Evolutionary conservation across 805 yeast species (phyloP).

Genomic region (Schwanniomyces pseudopolymorphus): DNA sequence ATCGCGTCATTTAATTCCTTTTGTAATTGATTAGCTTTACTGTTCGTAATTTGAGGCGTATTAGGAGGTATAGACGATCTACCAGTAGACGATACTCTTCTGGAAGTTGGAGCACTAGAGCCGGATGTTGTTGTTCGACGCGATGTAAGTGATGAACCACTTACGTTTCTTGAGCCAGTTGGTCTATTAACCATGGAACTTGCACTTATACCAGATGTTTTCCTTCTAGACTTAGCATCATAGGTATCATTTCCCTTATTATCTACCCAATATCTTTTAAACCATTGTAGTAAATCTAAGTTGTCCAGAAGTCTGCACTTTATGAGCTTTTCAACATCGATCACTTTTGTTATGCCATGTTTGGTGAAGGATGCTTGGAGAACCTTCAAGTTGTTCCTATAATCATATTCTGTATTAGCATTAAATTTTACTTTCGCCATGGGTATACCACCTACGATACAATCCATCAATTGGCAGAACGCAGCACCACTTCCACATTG

Average conservation of each 20-base stretch:
- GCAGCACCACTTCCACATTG: constrained; percentile 96
- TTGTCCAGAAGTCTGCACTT: constrained; percentile 93
- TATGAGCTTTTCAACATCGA: constrained; percentile 78
- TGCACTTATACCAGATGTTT: constrained; percentile 4
- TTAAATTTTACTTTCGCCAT: constrained; percentile 70
- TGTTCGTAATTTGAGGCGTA: constrained; percentile 5
- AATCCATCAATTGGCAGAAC: constrained; percentile 88
- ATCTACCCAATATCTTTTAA: constrained; percentile 79
- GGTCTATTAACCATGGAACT: constrained; percentile 5
- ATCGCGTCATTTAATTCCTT: constrained; percentile 48
- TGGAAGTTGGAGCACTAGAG: constrained; percentile 13
- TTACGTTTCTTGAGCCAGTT: constrained; percentile 6
- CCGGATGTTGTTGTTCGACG: constrained; percentile 8
- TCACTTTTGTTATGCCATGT: constrained; percentile 67
- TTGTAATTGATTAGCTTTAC: constrained; percentile 14
- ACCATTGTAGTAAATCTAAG: constrained; percentile 92
- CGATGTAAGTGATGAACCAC: constrained; percentile 6
- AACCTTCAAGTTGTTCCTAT: constrained; percentile 76
- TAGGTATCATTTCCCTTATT: constrained; percentile 60
- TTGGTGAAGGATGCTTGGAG: constrained; percentile 76
- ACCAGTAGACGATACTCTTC: constrained; percentile 16
- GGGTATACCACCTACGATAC: constrained; percentile 80
- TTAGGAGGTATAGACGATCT: constrained; percentile 4
- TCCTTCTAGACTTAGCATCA: constrained; percentile 53
- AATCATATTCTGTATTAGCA: constrained; percentile 72